Evolutionary conservation across 176 grass and related monocot species (phyloP).

Genomic region (Cenchrus purpureus): DNA sequence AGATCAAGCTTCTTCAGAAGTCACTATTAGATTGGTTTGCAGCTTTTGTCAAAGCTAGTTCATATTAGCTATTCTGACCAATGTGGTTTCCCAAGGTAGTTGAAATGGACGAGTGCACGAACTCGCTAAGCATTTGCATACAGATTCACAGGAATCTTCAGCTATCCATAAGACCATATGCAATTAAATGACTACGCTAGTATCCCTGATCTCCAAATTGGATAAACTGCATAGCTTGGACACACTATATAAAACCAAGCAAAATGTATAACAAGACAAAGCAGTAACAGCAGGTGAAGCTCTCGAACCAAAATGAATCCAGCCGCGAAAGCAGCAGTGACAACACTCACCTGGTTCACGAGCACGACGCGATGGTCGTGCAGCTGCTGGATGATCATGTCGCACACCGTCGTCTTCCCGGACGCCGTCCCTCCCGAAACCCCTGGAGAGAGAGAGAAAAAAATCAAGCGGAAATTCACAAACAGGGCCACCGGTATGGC

Average conservation of each 20-base stretch:
- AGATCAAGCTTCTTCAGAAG: slow-evolving; percentile 1
- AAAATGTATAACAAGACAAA: neutral
- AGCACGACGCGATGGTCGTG: slow-evolving; percentile 97
- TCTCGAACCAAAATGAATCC: neutral
- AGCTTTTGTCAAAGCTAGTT: neutral
- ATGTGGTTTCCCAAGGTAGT: neutral
- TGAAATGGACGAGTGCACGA: neutral
- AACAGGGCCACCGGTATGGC: neutral
- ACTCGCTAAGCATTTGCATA: neutral
- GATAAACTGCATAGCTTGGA: neutral
- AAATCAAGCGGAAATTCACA: neutral
- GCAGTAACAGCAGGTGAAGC: neutral
- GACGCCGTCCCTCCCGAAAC: slow-evolving; percentile 93
- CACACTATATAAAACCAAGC: neutral
- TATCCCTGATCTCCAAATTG: neutral
- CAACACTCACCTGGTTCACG: slow-evolving; percentile 68
- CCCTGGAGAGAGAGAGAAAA: slow-evolving; percentile 43
- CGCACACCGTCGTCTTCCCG: slow-evolving; percentile 98
- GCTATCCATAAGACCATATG: too few species aligned
- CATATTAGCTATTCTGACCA: neutral
- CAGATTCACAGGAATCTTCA: neutral
- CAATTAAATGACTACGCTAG: neutral
- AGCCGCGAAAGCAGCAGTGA: neutral
- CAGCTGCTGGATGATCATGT: slow-evolving; percentile 99
- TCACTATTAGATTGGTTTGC: neutral